Base-by-base conservation (phyloP, 2,329 filamentous ascomycete genomes). In the Metarhizium sp. region DNA sequence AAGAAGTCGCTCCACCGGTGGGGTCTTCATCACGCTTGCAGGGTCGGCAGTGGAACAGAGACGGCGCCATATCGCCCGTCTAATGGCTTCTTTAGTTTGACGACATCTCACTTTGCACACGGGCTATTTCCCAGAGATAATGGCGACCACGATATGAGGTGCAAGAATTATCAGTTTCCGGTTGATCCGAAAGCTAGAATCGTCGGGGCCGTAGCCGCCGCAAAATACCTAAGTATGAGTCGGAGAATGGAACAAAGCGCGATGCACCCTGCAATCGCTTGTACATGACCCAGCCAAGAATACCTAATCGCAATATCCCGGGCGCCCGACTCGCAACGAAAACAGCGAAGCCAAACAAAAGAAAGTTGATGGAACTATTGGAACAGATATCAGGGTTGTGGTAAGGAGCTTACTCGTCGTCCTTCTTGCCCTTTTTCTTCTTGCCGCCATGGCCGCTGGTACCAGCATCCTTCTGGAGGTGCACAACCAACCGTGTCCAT, bases 401-500 rank as follows among this genome's bases (percentile, higher is more conserved):
- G 47, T 40, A 52, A 50, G 57, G 30, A 59, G 51, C 53, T 66
- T 65, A 74, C 57, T 76, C 73, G 29, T 72, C 76, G 73, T 82
- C 81, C 76, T 82, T 82, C 80, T 90, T 79, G 74, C 81, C 82
- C 76, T 85, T 84, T 81, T 91, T 91, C 75, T 84, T 84, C 66
- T 79, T 79, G 68, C 80, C 78, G 48, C 66, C 71, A 59, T 72
- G 67, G 58, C 72, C 71, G 58, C 78, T 72, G 51, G 74, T 74
- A 25, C 80, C 79, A 58, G 82, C 83, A 63, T 87, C 80, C 72
- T 85, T 86, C 71, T 86, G 86, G 69, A 92, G 88, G 73, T 94
- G 91, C 50, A 96, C 91, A 65, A 95, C 78, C 67, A 97, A 81
- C 61, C 84, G 82, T 54, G 89, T 92, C 85, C 90, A 96, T 68